phyloP scores from a whole-genome alignment of 148 eudicot genomes.

The Cornus controversa region DNA sequence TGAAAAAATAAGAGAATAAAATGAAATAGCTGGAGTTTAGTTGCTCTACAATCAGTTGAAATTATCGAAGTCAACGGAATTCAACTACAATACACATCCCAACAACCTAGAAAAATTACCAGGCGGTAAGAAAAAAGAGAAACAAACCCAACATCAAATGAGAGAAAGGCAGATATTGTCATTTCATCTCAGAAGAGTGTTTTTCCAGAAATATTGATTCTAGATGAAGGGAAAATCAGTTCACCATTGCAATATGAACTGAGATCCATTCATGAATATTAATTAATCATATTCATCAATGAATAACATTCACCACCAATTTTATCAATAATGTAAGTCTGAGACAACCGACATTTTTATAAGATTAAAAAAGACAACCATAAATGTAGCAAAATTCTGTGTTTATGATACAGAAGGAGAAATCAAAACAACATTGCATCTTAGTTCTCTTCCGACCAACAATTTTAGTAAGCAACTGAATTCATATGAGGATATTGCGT shows the following conservation, averaged over 20 bases:
- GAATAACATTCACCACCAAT: too few relatives aligned
- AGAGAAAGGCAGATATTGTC: too few relatives aligned
- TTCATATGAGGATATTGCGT: background rate
- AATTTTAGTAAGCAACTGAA: background rate
- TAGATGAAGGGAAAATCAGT: background rate
- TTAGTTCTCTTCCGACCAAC: background rate
- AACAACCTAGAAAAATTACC: background rate
- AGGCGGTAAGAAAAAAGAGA: background rate
- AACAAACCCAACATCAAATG: background rate
- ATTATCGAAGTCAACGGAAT: background rate
- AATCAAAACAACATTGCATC: too few relatives aligned
- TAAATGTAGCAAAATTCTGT: too few relatives aligned
- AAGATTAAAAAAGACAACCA: background rate
- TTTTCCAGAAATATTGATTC: too few relatives aligned
- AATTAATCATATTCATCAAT: too few relatives aligned
- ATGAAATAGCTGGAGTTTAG: too few relatives aligned
- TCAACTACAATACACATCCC: background rate
- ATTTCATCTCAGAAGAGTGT: background rate
- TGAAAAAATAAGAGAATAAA: constrained; percentile 13
- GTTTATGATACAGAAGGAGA: background rate
- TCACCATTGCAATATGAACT: background rate
- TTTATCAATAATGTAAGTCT: too few relatives aligned
- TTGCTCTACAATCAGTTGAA: background rate
- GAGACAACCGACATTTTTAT: background rate
- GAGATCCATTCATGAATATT: too few relatives aligned